Base-by-base conservation (phyloP, 768 basidiomycete species). In the Piloderma croceum region DNA sequence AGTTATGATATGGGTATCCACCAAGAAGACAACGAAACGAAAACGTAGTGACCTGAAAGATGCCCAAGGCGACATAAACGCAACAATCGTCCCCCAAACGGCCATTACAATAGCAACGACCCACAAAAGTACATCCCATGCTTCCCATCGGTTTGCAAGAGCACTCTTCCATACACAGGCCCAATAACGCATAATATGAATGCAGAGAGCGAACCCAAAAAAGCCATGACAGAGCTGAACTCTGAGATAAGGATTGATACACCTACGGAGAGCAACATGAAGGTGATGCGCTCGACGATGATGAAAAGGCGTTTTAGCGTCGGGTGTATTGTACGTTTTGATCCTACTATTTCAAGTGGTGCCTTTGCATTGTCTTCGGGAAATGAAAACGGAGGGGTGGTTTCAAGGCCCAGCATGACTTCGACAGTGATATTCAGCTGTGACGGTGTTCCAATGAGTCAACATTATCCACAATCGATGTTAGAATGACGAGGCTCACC, bases 201-300 rank as follows among this genome's bases (percentile, higher is more conserved):
- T 0, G 90, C 85, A 24, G 83, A 81, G 59, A 90, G 90, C n/a
- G 88, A 82, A 3, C 93, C 93, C 38, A 97, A 67, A 59, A 96
- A 87, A 1, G 90, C 87, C 86, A 92, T 90, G 60, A 83, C 67
- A 4, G 79, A 71, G 47, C 81, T 79, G 61, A 93, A 93, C 39
- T 86, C 76, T 5, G 90, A 90, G 17, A 92, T 59, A 38, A 76
- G 56, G 42, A 90, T 82, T 15, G 91, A 90, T 19, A 83, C 77
- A 23, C 61, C 57, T 10, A 89, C 80, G 18, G 83, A 74, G 24
- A 81, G 51, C 7, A 70, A 48, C 1, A 83, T 77, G 32, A 91
- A 59, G 38, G 64, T 47, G 19, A 79, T 60, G 38, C 90, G 71
- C 48, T 83, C 81, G 24, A 81, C 36, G 34, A 69, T 58, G 22